Percentiles rank a stretch among this genome's conserved stretches.
These are phyloP conservation scores for Vitis amurensis DNA, from an alignment of 164 flowering plant genomes.

Conservation along the genomic window DNA sequence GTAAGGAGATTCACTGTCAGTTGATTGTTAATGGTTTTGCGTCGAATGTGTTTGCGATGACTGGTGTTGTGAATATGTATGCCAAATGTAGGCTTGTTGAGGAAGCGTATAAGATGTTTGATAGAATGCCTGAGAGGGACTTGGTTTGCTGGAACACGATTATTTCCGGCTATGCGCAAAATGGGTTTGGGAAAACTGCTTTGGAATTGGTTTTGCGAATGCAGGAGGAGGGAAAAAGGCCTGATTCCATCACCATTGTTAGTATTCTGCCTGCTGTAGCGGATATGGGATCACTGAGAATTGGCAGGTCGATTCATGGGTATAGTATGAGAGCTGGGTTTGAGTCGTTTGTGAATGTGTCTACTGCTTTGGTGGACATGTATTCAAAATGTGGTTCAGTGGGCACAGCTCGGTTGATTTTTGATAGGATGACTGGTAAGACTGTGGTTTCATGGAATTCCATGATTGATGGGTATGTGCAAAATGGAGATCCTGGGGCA, in stretches of 20 bases:
- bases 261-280: conserved; percentile 70
- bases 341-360: conserved; percentile 55
- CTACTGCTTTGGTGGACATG: conserved; percentile 73
- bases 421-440: conserved; percentile 58
- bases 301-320: conserved; percentile 73
- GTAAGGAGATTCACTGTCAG: conserved; percentile 73
- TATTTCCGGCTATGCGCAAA: conserved; percentile 73
- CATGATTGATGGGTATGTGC: conserved; percentile 79
- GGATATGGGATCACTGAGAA: conserved; percentile 39
- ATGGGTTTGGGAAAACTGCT: conserved; percentile 57
- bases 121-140: conserved; percentile 80
- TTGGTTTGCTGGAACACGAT: conserved; percentile 81
- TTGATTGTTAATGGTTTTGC: conserved; percentile 54
- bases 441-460: conserved; percentile 87
- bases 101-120: conserved; percentile 82
- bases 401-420: conserved; percentile 53
- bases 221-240: conserved; percentile 53
- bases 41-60: conserved; percentile 64
- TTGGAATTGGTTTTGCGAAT: conserved; percentile 57
- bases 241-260: conserved; percentile 68
- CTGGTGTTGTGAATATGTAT: conserved; percentile 74
- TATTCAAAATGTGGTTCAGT: conserved; percentile 68
- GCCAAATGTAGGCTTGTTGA: conserved; percentile 62
- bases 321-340: conserved; percentile 62
- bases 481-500: conserved; percentile 57